These are phyloP conservation scores for Tetracladium setigerum DNA, from an alignment of 495 filamentous ascomycete genomes.

Conservation along the genomic window DNA sequence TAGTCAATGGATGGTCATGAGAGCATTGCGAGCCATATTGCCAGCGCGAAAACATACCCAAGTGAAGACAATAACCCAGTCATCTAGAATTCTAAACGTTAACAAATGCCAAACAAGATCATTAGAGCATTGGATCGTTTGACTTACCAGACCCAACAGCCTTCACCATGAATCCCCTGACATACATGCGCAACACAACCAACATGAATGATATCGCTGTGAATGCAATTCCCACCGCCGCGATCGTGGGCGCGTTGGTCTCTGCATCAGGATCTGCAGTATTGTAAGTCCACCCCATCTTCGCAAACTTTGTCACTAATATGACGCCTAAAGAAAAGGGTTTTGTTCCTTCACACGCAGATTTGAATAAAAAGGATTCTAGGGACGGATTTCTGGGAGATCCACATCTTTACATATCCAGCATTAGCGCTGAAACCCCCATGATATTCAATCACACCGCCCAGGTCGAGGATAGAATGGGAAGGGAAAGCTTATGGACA, in stretches of 20 bases:
- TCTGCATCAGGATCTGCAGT: conserved; percentile 26
- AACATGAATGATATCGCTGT: conserved; percentile 28
- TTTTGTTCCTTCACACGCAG: no score
- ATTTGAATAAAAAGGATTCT: no score
- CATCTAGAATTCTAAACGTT: no score
- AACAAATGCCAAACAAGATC: neutral
- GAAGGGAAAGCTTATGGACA: no score
- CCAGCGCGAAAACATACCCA: conserved; percentile 29
- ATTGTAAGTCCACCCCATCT: conserved; percentile 39
- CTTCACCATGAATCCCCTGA: conserved; percentile 27
- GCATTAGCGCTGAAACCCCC: no score
- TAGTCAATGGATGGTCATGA: neutral
- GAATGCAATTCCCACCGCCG: conserved; percentile 24
- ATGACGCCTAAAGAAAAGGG: no score
- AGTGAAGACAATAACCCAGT: conserved; percentile 29
- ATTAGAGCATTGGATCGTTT: neutral
- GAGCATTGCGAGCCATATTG: conserved; percentile 1
- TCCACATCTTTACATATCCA: no score
- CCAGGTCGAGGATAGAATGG: no score
- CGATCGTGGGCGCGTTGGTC: conserved; percentile 28
- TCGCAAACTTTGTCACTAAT: no score
- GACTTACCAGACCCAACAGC: conserved; percentile 26
- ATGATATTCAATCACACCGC: no score
- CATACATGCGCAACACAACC: conserved; percentile 29
- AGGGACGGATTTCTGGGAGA: no score